Base-by-base conservation (phyloP, 352 stramenopile species). In the Phytophthora constricta region DNA sequence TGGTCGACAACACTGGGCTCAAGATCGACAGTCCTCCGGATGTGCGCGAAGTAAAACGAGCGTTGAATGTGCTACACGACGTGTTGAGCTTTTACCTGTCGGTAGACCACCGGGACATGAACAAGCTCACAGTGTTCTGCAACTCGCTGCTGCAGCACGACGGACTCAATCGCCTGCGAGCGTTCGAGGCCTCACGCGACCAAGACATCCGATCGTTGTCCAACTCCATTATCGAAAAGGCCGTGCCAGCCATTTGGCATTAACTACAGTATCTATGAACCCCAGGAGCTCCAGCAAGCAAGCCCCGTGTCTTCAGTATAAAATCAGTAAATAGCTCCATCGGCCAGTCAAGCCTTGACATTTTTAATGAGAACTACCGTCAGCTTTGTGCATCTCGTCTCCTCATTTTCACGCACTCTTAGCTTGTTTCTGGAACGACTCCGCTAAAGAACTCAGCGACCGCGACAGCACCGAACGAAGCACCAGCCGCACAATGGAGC, bases 41-140 rank as follows among this genome's bases (percentile, higher is more conserved):
- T n/a, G 48, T 58, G 8, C 45, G 62, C 37, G 75, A 85, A 68
- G 58, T 90, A 17, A 87, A 85, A 56, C 56, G 59, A n/a, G 82
- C 79, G 9, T 67, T 93, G 23, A 79, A 74, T n/a, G 84, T 74
- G 0, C 51, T 93, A 33, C 82, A 91, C 66, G 83, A 92, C 50
- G 83, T 92, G 49, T 62, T 93, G 22, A 80, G 76, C 58, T 85
- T 88, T 37, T 89, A 91, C 43, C 54, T 91, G 67, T 91, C 85
- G 19, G 70, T 78, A 27, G 80, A 89, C 39, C 80, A 88, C 46
- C 85, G 85, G 23, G 83, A 93, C 62, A 78, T 93, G 72, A 89
- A 84, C 72, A 92, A 92, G 39, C 81, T 93, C 54, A 91, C 81
- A 22, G 82, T 93, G 16, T 91, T 93, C 55, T 93, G 85, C 83